Evolutionary conservation across 352 stramenopile genomes (phyloP), one percentile per base, ranked within the genome.

Genomic region (Saprolegnia parasitica): DNA sequence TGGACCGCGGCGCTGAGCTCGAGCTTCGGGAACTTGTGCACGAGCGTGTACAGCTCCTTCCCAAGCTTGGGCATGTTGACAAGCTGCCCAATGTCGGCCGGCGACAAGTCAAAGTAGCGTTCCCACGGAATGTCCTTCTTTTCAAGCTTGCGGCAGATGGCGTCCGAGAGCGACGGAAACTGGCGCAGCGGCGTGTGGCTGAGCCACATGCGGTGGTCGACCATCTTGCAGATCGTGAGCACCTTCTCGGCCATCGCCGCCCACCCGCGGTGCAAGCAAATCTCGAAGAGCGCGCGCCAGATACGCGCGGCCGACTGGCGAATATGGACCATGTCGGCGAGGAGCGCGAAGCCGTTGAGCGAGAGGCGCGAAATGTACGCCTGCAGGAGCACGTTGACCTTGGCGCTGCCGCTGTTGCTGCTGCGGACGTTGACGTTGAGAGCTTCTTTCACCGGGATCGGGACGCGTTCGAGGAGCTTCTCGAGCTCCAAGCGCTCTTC

Each of bases 371-470:
- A 98, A 72, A 99, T 99, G 74, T 99, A 99, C 37, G 96, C 93
- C 81, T 99, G 98, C 15, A 99, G 77, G 24, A 99, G 84, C 23
- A 99, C 97, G 65, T 99, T 99, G 32, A 99, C 91, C 81, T 99
- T 99, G 5, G 94, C 93, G 5, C 93, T 96, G 16, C 86, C 83
- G 46, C 77, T 89, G 61, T 84, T 81, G 60, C 73, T 74, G 32
- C 74, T 76, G 21, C 78, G 81, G 9, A 87, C 80, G 37, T 65
- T 61, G n/a, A 71, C 65, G 23, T 64, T 73, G 16, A 96, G 72
- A 9, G 84, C 87, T 63, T 99, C 98, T 75, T 99, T 99, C 9
- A 99, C 96, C 4, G 98, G 98, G 35, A 99, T 98, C 0, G 98
- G 98, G 0, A 99, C 98, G 73, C 96, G 94, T 62, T 97, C 93